These are phyloP conservation scores for Nasturtium officinale DNA, from an alignment of 345 rosid species.

Conservation along the genomic window DNA sequence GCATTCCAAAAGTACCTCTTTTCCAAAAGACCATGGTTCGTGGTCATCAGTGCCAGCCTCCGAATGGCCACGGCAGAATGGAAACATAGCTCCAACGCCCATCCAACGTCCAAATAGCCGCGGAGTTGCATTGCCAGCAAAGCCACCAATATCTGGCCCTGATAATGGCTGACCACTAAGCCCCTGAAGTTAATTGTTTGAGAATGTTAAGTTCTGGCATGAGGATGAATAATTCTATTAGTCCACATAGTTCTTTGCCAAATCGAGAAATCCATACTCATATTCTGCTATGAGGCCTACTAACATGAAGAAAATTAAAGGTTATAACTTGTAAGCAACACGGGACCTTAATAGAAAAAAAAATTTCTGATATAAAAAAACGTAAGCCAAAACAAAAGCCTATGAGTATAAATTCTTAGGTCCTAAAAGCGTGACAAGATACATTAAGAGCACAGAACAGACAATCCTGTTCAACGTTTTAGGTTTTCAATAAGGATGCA, in stretches of 20 bases:
- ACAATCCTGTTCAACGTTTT: slow-evolving; percentile 1
- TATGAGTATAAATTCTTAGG: slow-evolving; percentile 5
- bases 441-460: neutral
- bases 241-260: neutral
- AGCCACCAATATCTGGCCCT: slow-evolving; percentile 98
- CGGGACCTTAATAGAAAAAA: no score
- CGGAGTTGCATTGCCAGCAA: slow-evolving; percentile 85
- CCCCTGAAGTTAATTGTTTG: slow-evolving; percentile 61
- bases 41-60: slow-evolving; percentile 70
- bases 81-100: slow-evolving; percentile 94
- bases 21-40: slow-evolving; percentile 97
- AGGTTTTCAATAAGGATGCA: slow-evolving; percentile 10
- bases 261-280: slow-evolving; percentile 11
- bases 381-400: slow-evolving; percentile 1
- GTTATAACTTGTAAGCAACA: slow-evolving; percentile 16
- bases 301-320: neutral
- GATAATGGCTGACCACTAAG: slow-evolving; percentile 94
- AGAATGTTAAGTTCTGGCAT: neutral
- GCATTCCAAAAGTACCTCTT: no score
- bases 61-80: slow-evolving; percentile 90
- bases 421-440: slow-evolving; percentile 1
- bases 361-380: neutral
- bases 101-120: slow-evolving; percentile 91
- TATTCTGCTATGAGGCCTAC: slow-evolving; percentile 9
- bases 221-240: neutral